Evolutionary conservation across 768 basidiomycete species (phyloP), one percentile per base, ranked within the genome.

Genomic region (Boletus eberwhitei): DNA sequence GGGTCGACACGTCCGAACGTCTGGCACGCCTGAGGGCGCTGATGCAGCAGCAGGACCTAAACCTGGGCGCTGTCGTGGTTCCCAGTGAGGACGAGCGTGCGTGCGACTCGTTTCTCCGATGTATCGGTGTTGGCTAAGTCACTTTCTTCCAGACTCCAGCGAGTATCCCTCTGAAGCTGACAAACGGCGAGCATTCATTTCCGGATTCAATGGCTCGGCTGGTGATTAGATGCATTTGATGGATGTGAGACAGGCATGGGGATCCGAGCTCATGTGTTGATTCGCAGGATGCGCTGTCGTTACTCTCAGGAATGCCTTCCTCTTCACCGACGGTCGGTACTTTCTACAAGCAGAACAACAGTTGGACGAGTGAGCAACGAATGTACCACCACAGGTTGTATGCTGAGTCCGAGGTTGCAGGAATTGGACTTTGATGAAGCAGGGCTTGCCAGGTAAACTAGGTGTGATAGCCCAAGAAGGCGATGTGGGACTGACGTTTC

Each of bases 271-370:
- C 48, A 64, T 49, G n/a, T 22, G 8, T 22, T 22, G n/a, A 42
- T 53, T 5, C 31, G 21, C 59, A 87, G 90, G 91, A 42, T 88
- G 84, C 55, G 94, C 92, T 3, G 68, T 95, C 40, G 76, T 96
- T 22, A 90, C 90, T 0, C 65, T 73, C 44, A 75, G 85, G 29
- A 75, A 83, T 5, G 95, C 94, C 0, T 84, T 78, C 57, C 77
- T 97, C 46, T 98, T 96, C 74, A 98, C 96, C 3, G 96, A 99
- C 74, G 97, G 96, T 4, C 75, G 96, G 42, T 99, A 99, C 66
- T 97, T 90, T 65, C 74, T 98, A 32, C 96, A 99, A 72, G 97
- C 97, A 0, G 83, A 80, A 56, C 82, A 93, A 58, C 92, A 99
- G 71, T 75, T 99, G 59, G 93, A 95, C 69, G 57, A 79, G 92